These are phyloP conservation scores for Phaeosphaeria sp. DNA, from an alignment of 2,329 filamentous ascomycete species.

Conservation along the genomic window DNA sequence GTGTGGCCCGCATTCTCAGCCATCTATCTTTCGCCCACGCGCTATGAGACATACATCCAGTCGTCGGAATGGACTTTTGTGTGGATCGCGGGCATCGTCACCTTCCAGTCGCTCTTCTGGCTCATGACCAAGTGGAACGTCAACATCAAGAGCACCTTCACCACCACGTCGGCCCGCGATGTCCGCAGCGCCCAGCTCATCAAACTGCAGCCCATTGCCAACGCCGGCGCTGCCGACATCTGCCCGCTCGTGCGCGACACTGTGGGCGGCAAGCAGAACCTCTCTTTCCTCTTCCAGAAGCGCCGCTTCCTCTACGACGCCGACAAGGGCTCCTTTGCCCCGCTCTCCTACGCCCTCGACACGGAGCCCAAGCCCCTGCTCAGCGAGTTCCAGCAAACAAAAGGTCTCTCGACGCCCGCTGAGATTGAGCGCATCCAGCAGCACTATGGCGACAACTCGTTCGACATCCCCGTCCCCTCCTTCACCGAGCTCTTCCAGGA, in stretches of 20 bases:
- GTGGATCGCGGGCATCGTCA: slow-evolving; percentile 87
- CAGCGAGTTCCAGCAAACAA: slow-evolving; percentile 77
- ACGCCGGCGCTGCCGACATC: slow-evolving; percentile 89
- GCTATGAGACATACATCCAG: slow-evolving; percentile 89
- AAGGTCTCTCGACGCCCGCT: slow-evolving; percentile 75
- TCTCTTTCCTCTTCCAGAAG: slow-evolving; percentile 97
- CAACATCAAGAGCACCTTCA: slow-evolving; percentile 82
- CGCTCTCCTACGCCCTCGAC: slow-evolving; percentile 85
- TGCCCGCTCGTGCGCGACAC: slow-evolving; percentile 80
- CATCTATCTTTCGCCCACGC: slow-evolving; percentile 81
- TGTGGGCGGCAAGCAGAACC: slow-evolving; percentile 74
- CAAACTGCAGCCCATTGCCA: slow-evolving; percentile 89
- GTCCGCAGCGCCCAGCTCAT: slow-evolving; percentile 82
- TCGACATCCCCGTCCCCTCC: slow-evolving; percentile 95
- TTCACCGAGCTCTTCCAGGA: slow-evolving; percentile 97
- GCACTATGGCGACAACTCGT: slow-evolving; percentile 94
- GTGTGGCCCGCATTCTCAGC: slow-evolving; percentile 92
- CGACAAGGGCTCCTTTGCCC: slow-evolving; percentile 76
- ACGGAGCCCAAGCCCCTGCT: slow-evolving; percentile 81
- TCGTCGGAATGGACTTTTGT: slow-evolving; percentile 99
- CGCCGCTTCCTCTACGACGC: slow-evolving; percentile 88
- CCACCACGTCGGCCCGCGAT: slow-evolving; percentile 71
- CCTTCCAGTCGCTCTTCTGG: slow-evolving; percentile 87
- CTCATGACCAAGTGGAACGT: slow-evolving; percentile 98
- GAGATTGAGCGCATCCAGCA: slow-evolving; percentile 83